A percentile compares a stretch with the other conserved stretches of the same genome.
Conservation (phyloP, 2,329 filamentous ascomycete genomes). For the Trichoderma sp. region DNA sequence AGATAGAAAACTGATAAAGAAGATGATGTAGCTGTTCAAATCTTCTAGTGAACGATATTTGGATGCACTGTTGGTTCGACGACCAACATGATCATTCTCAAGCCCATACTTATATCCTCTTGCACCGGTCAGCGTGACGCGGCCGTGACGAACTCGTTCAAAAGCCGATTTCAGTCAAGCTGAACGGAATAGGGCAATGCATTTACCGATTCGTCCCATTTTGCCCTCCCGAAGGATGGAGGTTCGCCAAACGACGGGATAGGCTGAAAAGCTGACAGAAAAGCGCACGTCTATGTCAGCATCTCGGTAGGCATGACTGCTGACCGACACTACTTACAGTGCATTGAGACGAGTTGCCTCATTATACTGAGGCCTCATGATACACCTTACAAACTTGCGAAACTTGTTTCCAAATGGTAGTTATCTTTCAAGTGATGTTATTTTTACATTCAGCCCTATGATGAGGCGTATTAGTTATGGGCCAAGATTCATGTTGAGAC, state of each 20-base stretch:
- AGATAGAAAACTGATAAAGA: background rate
- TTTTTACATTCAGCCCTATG: background rate
- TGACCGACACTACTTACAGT: constrained; percentile 22
- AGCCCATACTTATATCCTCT: constrained; percentile 16
- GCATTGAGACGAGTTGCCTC: background rate
- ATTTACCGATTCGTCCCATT: background rate
- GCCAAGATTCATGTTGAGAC: background rate
- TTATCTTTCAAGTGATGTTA: background rate
- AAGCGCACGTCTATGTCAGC: constrained; percentile 21
- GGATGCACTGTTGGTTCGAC: background rate
- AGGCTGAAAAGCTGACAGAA: constrained; percentile 25
- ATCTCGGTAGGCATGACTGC: constrained; percentile 19
- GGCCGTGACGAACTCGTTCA: constrained; percentile 10
- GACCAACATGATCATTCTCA: background rate
- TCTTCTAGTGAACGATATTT: background rate
- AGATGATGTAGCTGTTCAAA: background rate
- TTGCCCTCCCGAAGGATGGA: constrained; percentile 19
- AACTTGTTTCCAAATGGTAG: background rate
- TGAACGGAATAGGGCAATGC: background rate
- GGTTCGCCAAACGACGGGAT: constrained; percentile 10
- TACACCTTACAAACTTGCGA: background rate
- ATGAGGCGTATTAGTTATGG: background rate
- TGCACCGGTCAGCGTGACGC: constrained; percentile 24
- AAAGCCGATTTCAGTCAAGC: background rate
- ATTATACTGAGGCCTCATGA: background rate